Evolutionary conservation across 495 filamentous ascomycete genomes (phyloP).

Genomic region (Xylaria castorea): DNA sequence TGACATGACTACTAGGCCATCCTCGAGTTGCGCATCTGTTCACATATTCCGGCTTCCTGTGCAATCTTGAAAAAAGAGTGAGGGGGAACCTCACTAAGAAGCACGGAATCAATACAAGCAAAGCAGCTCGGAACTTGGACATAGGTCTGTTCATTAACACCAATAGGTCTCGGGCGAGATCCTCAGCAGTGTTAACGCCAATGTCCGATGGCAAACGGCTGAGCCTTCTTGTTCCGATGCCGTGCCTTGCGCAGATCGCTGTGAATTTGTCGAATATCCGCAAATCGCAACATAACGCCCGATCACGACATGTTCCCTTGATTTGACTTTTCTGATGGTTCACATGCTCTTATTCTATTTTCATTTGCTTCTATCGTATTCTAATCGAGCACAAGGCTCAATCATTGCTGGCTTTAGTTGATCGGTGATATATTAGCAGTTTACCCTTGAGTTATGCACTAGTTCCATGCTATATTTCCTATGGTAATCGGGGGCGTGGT

Average conservation of each 20-base stretch:
- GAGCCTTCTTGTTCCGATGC: neutral
- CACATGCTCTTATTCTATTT: slow-evolving; percentile 13
- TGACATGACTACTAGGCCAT: slow-evolving; percentile 7
- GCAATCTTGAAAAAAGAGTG: neutral
- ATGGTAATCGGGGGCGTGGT: slow-evolving; percentile 4
- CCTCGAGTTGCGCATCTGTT: neutral
- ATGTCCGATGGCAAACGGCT: neutral
- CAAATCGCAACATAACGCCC: neutral
- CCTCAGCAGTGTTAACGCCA: neutral
- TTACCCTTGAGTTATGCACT: slow-evolving; percentile 18
- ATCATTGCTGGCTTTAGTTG: slow-evolving; percentile 22
- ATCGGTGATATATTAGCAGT: slow-evolving; percentile 18
- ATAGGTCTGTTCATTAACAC: neutral
- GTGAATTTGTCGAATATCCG: neutral
- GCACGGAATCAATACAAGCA: neutral
- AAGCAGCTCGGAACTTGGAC: neutral
- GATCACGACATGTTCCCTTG: slow-evolving; percentile 4
- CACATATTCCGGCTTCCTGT: neutral
- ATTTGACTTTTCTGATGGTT: slow-evolving; percentile 19
- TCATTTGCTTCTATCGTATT: slow-evolving; percentile 23
- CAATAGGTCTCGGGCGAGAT: neutral
- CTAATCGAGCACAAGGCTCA: slow-evolving; percentile 20
- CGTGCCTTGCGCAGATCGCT: neutral
- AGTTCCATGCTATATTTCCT: slow-evolving; percentile 24
- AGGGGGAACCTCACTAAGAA: too few species aligned